These are phyloP conservation scores for Fusarium tupiense DNA, from an alignment of 2,329 filamentous ascomycete genomes.

Conservation along the genomic window DNA sequence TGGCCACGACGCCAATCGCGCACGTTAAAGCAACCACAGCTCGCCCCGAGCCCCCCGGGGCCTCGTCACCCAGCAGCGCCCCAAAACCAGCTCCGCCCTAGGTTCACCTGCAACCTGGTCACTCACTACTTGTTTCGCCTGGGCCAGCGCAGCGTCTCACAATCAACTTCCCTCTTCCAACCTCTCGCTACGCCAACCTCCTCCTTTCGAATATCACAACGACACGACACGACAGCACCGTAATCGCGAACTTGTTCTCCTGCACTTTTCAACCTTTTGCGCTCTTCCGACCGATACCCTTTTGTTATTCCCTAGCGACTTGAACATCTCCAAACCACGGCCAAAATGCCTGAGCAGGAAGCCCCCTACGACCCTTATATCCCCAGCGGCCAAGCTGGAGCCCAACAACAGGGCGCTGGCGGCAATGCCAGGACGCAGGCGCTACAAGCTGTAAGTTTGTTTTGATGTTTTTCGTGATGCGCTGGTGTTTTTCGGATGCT, in stretches of 20 bases:
- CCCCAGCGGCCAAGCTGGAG: constrained; percentile 70
- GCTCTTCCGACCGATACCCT: constrained; percentile 28
- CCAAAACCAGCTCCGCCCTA: constrained; percentile 22
- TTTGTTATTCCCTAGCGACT: constrained; percentile 23
- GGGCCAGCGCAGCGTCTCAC: constrained; percentile 43
- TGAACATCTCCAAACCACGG: constrained; percentile 7
- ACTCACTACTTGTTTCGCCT: constrained; percentile 43
- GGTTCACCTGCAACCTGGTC: constrained; percentile 29
- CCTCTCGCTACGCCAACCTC: constrained; percentile 40
- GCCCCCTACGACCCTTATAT: constrained; percentile 90
- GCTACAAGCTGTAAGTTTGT: constrained; percentile 80
- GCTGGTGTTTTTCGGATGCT: constrained; percentile 18
- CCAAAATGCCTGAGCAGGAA: constrained; percentile 63
- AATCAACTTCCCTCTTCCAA: constrained; percentile 43
- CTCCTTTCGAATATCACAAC: constrained; percentile 35
- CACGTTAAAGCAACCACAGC: not conserved
- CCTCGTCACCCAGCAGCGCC: constrained; percentile 46
- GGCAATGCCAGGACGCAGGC: constrained; percentile 67
- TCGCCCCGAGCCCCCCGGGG: constrained; percentile 23
- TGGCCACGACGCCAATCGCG: constrained; percentile 4
- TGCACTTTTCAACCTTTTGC: constrained; percentile 18
- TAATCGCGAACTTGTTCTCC: constrained; percentile 11
- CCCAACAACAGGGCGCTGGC: constrained; percentile 52
- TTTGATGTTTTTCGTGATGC: constrained; percentile 25
- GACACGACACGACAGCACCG: constrained; percentile 23